Evolutionary conservation across 164 flowering plant species (phyloP), one percentile per base, ranked within the genome.

Genomic region (Vitis rotundifolia): DNA sequence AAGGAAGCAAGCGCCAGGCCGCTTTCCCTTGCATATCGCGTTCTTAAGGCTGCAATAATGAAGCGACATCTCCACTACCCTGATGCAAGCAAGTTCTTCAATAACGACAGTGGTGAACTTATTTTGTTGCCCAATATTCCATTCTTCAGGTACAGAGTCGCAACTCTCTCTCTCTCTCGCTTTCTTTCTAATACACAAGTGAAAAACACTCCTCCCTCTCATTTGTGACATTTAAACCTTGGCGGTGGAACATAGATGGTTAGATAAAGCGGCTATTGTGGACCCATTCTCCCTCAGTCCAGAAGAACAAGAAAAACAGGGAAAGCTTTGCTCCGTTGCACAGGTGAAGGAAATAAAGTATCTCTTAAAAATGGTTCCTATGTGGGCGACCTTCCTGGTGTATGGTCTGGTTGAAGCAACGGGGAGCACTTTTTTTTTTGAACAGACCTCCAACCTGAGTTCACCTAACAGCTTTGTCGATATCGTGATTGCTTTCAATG

Each of bases 261-360:
- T 78, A 49, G 75, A 78, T 52, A 74, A 71, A 65, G 81, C 81
- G 49, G 75, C 77, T 15, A 71, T 74, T 62, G 48, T 59, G 19
- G 37, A 58, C 11, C 49, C 55, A 22, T 14, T 44, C 16, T 12
- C 22, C 3, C 56, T 19, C 7, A 57, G 13, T 19, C 26, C 60
- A 19, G 67, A 31, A 14, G 75, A 59, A 37, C 69, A 64, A 48
- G 50, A n/a, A 57, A 68, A 51, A 9, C 51, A 16, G 19, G 62
- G 81, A 74, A 75, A 67, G 63, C 71, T 72, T 52, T 75, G 81
- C 74, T 65, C 74, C 1, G 71, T 72, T 10, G 69, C 71, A 11
- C 64, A 78, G 66, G 81, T 76, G 3, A 70, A 79, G 59, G 70
- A 76, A 71, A 68, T 76, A 11, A 70, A 76, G 61, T 59, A 73